Percentiles rank a stretch among this genome's conserved stretches.
Conservation (phyloP, 1,284 basidiomycete species). For the Ceratobasidium sp. region DNA sequence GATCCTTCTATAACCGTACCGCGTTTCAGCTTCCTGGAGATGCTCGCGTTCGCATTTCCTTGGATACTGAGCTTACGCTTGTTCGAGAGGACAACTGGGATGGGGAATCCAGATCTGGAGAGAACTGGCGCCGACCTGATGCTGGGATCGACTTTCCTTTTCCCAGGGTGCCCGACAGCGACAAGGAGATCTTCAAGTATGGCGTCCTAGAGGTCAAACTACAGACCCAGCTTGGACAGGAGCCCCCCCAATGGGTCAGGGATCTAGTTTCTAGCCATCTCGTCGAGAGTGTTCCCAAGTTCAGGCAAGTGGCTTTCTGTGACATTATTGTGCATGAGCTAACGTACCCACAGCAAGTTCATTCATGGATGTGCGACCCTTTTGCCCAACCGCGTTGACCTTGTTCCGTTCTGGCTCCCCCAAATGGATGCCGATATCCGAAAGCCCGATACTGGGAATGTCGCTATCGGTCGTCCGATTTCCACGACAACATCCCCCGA, state of each 20-base stretch:
- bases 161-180: conserved; percentile 73
- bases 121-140: conserved; percentile 95
- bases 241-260: conserved; percentile 95
- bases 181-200: conserved; percentile 93
- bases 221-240: conserved; percentile 95
- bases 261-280: conserved; percentile 94
- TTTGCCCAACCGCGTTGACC: conserved; percentile 90
- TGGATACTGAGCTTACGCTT: conserved; percentile 96
- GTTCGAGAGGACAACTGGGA: conserved; percentile 98
- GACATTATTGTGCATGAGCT: not conserved
- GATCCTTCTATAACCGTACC: conserved; percentile 99
- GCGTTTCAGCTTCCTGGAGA: conserved; percentile 99
- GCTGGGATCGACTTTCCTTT: conserved; percentile 95
- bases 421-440: conserved; percentile 96
- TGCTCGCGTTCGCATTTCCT: conserved; percentile 95
- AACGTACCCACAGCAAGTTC: conserved; percentile 75
- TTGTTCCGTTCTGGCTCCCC: conserved; percentile 99
- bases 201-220: conserved; percentile 97
- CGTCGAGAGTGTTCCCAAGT: conserved; percentile 92
- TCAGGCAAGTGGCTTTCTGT: conserved; percentile 59
- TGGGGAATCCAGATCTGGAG: conserved; percentile 72
- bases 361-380: conserved; percentile 97
- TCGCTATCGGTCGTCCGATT: conserved; percentile 76
- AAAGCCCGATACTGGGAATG: conserved; percentile 80
- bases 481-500: conserved; percentile 55